phyloP scores from a whole-genome alignment of 176 grass and related monocot genomes.

The Carex myosuroides region DNA sequence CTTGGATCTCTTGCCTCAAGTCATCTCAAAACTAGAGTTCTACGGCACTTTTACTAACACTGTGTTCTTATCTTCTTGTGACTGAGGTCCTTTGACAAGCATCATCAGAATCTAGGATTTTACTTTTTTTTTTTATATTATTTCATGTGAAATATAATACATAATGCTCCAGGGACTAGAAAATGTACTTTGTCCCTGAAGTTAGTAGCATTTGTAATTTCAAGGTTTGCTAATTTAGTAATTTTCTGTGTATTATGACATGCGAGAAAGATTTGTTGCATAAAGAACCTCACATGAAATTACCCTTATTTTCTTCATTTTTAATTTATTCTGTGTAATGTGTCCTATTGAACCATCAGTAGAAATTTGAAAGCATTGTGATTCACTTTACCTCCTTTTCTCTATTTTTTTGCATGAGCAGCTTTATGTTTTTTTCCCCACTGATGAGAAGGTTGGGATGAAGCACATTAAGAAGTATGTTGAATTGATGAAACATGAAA shows the following conservation, averaged over 20 bases:
- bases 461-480: slow-evolving; percentile 95
- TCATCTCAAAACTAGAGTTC: background rate
- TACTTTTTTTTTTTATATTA: background rate
- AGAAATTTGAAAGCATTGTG: background rate
- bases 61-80: background rate
- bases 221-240: background rate
- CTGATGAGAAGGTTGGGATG: slow-evolving; percentile 94
- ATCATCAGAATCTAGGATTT: background rate
- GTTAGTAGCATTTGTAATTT: background rate
- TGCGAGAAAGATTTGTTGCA: background rate
- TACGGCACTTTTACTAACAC: background rate
- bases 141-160: background rate
- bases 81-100: background rate
- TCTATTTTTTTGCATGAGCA: slow-evolving; percentile 25
- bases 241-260: background rate
- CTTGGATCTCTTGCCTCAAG: background rate
- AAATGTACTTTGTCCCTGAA: background rate
- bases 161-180: background rate
- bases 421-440: slow-evolving; percentile 97
- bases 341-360: background rate
- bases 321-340: background rate
- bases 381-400: background rate
- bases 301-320: background rate
- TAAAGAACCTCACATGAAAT: background rate
- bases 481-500: slow-evolving; percentile 84